Percentiles rank a stretch among this genome's conserved stretches.
These are phyloP conservation scores for Pythium dissotocum DNA, from an alignment of 352 stramenopile species.

Conservation along the genomic window DNA sequence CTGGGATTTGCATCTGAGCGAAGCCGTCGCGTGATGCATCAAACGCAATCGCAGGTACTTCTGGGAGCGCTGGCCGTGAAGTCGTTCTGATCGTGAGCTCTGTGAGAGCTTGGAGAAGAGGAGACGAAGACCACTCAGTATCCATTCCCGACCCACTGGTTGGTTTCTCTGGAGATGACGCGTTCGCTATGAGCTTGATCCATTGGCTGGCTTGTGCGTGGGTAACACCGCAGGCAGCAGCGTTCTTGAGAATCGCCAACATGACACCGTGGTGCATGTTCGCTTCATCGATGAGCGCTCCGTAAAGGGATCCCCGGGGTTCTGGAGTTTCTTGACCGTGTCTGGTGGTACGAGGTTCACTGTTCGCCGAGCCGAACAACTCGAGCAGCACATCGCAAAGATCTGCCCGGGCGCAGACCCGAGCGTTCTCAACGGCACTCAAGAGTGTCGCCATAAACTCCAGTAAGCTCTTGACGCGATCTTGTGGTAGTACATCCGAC, in stretches of 20 bases:
- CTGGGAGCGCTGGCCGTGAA: not conserved
- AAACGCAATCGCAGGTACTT: conserved; percentile 40
- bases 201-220: conserved; percentile 21
- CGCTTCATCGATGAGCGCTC: conserved; percentile 13
- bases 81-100: conserved; percentile 9
- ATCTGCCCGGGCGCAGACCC: not conserved
- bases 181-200: conserved; percentile 30
- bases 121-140: not conserved
- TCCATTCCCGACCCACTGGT: not conserved
- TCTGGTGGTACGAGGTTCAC: not conserved
- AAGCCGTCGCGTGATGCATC: conserved; percentile 59
- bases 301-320: not conserved
- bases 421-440: conserved; percentile 28
- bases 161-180: not conserved
- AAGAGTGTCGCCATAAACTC: conserved; percentile 6
- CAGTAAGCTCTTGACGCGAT: conserved; percentile 14
- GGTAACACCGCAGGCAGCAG: conserved; percentile 12
- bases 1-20: conserved; percentile 66
- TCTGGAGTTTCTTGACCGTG: not conserved
- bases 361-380: conserved; percentile 11
- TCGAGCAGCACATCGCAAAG: conserved; percentile 23
- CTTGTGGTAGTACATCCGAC: conserved; percentile 2
- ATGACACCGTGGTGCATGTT: conserved; percentile 7
- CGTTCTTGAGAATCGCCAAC: conserved; percentile 18
- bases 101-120: conserved; percentile 15